Percentiles rank a stretch among this genome's conserved stretches.
Conservation (phyloP, 2,329 filamentous ascomycete genomes). For the Hymenoscyphus infarciens region DNA sequence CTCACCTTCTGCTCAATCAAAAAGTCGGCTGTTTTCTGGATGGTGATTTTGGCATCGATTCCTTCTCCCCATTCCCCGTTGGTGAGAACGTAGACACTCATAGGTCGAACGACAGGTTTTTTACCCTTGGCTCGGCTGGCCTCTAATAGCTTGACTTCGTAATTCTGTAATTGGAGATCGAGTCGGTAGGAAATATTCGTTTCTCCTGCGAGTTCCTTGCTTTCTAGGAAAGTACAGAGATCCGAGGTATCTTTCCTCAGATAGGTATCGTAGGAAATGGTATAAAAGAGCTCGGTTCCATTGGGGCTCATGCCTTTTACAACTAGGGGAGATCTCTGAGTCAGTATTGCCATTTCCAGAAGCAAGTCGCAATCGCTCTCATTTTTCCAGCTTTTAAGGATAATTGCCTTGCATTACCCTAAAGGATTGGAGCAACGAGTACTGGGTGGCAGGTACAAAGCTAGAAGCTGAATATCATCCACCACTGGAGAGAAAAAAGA, state of each 20-base stretch:
- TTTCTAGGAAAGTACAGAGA: slow-evolving; percentile 19
- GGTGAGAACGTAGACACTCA: slow-evolving; percentile 27
- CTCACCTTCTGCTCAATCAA: slow-evolving; percentile 3
- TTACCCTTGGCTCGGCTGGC: slow-evolving; percentile 15
- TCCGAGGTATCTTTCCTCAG: slow-evolving; percentile 25
- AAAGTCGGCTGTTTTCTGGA: slow-evolving; percentile 14
- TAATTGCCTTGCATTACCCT: too few relatives aligned
- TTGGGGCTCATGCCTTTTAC: slow-evolving; percentile 29
- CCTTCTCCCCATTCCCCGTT: slow-evolving; percentile 24
- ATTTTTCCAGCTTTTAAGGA: too few relatives aligned
- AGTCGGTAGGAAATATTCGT: slow-evolving; percentile 25
- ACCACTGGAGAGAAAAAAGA: too few relatives aligned
- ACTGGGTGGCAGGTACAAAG: too few relatives aligned
- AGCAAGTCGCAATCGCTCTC: too few relatives aligned
- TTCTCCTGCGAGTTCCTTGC: slow-evolving; percentile 15
- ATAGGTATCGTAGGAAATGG: slow-evolving; percentile 26
- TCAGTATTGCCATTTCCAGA: too few relatives aligned
- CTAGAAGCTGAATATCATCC: too few relatives aligned
- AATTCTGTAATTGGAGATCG: slow-evolving; percentile 22
- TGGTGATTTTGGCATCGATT: slow-evolving; percentile 9
- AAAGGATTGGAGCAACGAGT: too few relatives aligned
- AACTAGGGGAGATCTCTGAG: slow-evolving; percentile 1
- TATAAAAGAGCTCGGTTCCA: slow-evolving; percentile 32
- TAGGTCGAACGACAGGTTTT: slow-evolving; percentile 18
- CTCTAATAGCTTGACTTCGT: slow-evolving; percentile 16